Conservation (phyloP, 2,329 filamentous ascomycete species). For the Mollisiaceae sp. region DNA sequence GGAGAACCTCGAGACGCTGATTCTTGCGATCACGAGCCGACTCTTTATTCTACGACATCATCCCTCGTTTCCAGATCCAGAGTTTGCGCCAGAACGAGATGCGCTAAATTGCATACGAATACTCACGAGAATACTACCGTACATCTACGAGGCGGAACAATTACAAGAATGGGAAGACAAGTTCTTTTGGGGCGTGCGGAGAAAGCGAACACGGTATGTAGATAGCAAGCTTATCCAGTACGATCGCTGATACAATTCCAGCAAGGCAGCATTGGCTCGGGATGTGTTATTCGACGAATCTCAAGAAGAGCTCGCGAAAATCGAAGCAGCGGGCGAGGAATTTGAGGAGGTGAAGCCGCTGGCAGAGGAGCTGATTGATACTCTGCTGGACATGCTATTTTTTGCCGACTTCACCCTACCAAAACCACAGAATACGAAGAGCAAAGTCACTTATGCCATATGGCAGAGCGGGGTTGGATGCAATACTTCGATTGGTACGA, state of each 20-base stretch:
- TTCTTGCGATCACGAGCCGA: constrained; percentile 82
- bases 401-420: constrained; percentile 89
- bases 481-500: constrained; percentile 85
- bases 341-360: constrained; percentile 86
- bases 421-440: constrained; percentile 69
- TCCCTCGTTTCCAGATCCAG: constrained; percentile 85
- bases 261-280: constrained; percentile 66
- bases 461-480: constrained; percentile 99
- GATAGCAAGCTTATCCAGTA: neutral
- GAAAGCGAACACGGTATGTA: constrained; percentile 63
- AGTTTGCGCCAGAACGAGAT: constrained; percentile 81
- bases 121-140: constrained; percentile 87
- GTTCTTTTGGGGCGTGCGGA: constrained; percentile 87
- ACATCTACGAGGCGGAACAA: constrained; percentile 86
- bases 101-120: constrained; percentile 95
- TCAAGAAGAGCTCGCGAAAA: constrained; percentile 56
- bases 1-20: constrained; percentile 87
- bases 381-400: constrained; percentile 87
- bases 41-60: constrained; percentile 84
- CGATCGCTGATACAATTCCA: constrained; percentile 40
- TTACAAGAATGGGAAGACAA: constrained; percentile 85
- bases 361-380: constrained; percentile 91
- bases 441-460: constrained; percentile 89
- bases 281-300: constrained; percentile 87
- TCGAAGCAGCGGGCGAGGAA: constrained; percentile 59